Evolutionary conservation across 2,329 filamentous ascomycete genomes (phyloP).

Genomic region (Aspergillus versicolor): DNA sequence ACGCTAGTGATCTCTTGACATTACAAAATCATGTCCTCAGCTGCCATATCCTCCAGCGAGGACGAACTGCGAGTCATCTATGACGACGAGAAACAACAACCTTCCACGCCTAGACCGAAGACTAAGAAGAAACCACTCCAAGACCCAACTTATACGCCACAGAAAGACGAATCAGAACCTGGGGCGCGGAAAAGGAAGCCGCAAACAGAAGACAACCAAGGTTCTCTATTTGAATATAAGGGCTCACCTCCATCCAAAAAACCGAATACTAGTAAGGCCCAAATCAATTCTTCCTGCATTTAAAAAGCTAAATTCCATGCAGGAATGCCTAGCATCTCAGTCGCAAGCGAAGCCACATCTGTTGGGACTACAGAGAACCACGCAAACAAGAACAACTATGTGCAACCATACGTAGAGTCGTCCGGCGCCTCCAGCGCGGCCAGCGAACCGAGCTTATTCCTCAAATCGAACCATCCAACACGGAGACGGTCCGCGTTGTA

Average conservation of each 20-base stretch:
- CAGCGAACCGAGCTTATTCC: neutral
- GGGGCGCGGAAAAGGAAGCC: constrained; percentile 2
- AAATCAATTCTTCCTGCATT: neutral
- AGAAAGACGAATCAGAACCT: neutral
- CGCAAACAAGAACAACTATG: neutral
- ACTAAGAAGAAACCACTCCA: neutral
- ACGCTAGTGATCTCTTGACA: neutral
- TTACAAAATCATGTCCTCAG: neutral
- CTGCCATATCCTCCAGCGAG: neutral
- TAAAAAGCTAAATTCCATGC: neutral
- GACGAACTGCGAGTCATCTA: neutral
- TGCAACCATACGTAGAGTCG: neutral
- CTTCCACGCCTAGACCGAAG: neutral
- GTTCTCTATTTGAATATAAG: neutral
- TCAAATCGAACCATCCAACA: neutral
- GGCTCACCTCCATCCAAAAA: neutral
- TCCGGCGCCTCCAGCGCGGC: neutral
- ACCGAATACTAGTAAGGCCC: neutral
- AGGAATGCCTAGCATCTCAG: neutral
- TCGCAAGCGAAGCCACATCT: neutral
- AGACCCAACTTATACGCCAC: constrained; percentile 5
- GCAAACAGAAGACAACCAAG: neutral
- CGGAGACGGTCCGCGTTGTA: neutral
- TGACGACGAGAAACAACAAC: neutral
- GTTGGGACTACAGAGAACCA: neutral